A percentile compares a stretch with the other conserved stretches of the same genome.
Evolutionary conservation across 2,329 filamentous ascomycete species (phyloP).

Genomic region (Colletotrichum neosansevieriae): DNA sequence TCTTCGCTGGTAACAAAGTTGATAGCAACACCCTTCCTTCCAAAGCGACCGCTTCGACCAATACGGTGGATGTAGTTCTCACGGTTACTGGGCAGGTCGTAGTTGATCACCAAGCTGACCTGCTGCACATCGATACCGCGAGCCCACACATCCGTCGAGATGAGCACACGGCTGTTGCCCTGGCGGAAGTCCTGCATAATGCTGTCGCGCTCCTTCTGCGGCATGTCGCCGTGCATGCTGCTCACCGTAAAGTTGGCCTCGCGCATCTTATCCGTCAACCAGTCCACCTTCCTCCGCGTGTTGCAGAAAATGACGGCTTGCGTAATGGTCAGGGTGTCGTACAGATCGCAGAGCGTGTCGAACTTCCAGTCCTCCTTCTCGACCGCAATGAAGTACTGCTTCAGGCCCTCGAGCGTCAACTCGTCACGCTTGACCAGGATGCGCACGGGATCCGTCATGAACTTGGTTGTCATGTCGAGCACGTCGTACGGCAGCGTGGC

Average conservation of each 20-base stretch:
- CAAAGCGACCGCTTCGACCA: conserved; percentile 93
- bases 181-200: conserved; percentile 99
- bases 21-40: conserved; percentile 98
- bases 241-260: conserved; percentile 99
- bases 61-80: conserved; percentile 99
- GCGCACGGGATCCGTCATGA: conserved; percentile 98
- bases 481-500: conserved; percentile 98
- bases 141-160: conserved; percentile 98
- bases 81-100: conserved; percentile 96
- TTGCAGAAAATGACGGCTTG: conserved; percentile 99
- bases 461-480: conserved; percentile 98
- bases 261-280: conserved; percentile 99
- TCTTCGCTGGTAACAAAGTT: conserved; percentile 99
- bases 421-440: conserved; percentile 99
- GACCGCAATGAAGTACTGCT: conserved; percentile 99
- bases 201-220: conserved; percentile 95
- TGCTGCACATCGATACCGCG: conserved; percentile 99
- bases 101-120: conserved; percentile 98
- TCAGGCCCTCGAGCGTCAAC: conserved; percentile 94
- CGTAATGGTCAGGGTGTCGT: conserved; percentile 98
- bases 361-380: conserved; percentile 99
- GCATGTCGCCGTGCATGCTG: conserved; percentile 99
- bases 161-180: conserved; percentile 94
- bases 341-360: conserved; percentile 97
- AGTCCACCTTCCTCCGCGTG: conserved; percentile 98